phyloP scores from a whole-genome alignment of 768 basidiomycete species.

The Glaciozyma antarctica region DNA sequence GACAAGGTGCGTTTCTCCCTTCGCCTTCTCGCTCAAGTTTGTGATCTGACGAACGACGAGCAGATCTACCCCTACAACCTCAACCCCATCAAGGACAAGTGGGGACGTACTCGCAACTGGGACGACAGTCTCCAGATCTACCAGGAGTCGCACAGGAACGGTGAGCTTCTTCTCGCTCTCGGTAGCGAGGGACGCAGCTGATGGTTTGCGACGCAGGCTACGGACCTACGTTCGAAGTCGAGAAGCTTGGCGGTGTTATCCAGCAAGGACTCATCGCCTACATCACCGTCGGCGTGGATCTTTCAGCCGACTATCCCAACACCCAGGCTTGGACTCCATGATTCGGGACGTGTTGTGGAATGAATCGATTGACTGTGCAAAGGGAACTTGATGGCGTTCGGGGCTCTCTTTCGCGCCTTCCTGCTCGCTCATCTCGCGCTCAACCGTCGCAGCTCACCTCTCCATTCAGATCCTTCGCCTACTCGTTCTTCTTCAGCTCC shows the following conservation, averaged over 20 bases:
- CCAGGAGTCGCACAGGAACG: slow-evolving; percentile 31
- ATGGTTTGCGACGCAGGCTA: slow-evolving; percentile 15
- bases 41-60: neutral
- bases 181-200: slow-evolving; percentile 29
- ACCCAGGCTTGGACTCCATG: neutral
- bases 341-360: neutral
- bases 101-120: slow-evolving; percentile 38
- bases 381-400: too few species aligned
- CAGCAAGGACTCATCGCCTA: slow-evolving; percentile 34
- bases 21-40: too few species aligned
- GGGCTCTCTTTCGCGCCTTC: too few species aligned
- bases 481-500: too few species aligned
- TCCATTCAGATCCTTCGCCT: too few species aligned
- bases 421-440: too few species aligned
- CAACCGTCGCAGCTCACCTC: too few species aligned
- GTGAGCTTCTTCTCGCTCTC: slow-evolving; percentile 27
- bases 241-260: slow-evolving; percentile 33
- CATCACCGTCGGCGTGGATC: slow-evolving; percentile 36
- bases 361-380: too few species aligned
- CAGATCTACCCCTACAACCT: slow-evolving; percentile 30
- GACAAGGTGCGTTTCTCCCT: neutral
- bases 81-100: slow-evolving; percentile 33
- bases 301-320: neutral
- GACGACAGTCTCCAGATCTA: slow-evolving; percentile 35
- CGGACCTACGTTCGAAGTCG: slow-evolving; percentile 33